These are phyloP conservation scores for Aspergillus baeticus DNA, from an alignment of 495 filamentous ascomycete species.

Conservation along the genomic window DNA sequence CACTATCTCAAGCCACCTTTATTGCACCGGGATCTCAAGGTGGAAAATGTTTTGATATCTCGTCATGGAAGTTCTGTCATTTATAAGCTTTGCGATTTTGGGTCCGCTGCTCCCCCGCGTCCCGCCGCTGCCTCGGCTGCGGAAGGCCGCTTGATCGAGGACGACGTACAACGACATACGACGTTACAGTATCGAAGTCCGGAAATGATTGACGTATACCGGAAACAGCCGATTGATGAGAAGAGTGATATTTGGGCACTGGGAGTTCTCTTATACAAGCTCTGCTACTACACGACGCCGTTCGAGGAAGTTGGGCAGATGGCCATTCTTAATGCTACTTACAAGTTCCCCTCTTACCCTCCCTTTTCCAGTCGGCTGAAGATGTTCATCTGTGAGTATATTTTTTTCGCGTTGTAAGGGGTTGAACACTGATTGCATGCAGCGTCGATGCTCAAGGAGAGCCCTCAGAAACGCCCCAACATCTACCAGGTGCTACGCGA, in stretches of 20 bases:
- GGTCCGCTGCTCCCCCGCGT: constrained; percentile 80
- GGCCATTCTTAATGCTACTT: constrained; percentile 96
- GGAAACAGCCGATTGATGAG: constrained; percentile 95
- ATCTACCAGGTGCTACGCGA: constrained; percentile 91
- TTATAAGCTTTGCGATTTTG: constrained; percentile 98
- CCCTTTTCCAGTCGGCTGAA: constrained; percentile 87
- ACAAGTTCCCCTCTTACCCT: constrained; percentile 87
- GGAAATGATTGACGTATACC: constrained; percentile 98
- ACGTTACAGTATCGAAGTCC: constrained; percentile 97
- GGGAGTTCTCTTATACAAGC: constrained; percentile 93
- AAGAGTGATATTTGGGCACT: constrained; percentile 99
- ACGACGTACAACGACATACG: constrained; percentile 95
- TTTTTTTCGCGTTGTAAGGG: neutral
- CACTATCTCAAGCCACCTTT: constrained; percentile 95
- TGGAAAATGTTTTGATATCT: constrained; percentile 95
- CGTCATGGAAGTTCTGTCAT: constrained; percentile 53
- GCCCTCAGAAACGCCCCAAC: constrained; percentile 78
- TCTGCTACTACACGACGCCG: constrained; percentile 98
- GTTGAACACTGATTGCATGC: neutral
- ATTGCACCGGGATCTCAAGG: constrained; percentile 92
- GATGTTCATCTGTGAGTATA: constrained; percentile 76
- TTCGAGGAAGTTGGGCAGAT: constrained; percentile 98
- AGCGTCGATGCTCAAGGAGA: constrained; percentile 91
- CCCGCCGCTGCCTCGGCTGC: constrained; percentile 79
- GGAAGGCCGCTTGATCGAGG: constrained; percentile 89